Conservation (phyloP, 2,329 filamentous ascomycete genomes). For the Xylariaceae sp. region DNA sequence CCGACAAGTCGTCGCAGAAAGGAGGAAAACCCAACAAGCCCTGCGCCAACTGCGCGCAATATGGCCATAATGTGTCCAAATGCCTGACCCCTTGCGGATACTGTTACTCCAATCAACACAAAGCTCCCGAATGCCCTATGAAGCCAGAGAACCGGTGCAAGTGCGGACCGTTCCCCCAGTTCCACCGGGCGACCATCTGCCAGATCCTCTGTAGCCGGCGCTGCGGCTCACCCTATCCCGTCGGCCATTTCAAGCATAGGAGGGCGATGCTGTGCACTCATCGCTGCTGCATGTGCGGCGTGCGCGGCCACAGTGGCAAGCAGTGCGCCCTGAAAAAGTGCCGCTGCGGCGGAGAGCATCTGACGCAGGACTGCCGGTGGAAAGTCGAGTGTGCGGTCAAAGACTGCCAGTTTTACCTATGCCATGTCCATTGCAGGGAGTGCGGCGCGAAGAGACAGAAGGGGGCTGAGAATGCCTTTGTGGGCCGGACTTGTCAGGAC, state of each 20-base stretch:
- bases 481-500: slow-evolving; percentile 28
- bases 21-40: slow-evolving; percentile 2
- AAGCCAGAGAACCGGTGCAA: slow-evolving; percentile 36
- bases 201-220: slow-evolving; percentile 32
- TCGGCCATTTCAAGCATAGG: slow-evolving; percentile 29
- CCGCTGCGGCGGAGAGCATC: slow-evolving; percentile 34
- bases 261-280: slow-evolving; percentile 36
- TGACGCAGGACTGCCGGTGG: slow-evolving; percentile 39
- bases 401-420: slow-evolving; percentile 33
- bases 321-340: slow-evolving; percentile 34
- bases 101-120: slow-evolving; percentile 32
- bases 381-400: slow-evolving; percentile 33
- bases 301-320: slow-evolving; percentile 34
- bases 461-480: slow-evolving; percentile 26
- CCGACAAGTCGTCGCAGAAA: background rate
- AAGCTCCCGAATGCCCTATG: slow-evolving; percentile 29
- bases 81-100: slow-evolving; percentile 33
- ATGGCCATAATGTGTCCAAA: slow-evolving; percentile 22
- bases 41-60: slow-evolving; percentile 32
- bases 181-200: slow-evolving; percentile 33
- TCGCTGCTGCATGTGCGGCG: slow-evolving; percentile 41
- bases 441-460: slow-evolving; percentile 30
- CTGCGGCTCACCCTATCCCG: slow-evolving; percentile 26
- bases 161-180: slow-evolving; percentile 36
- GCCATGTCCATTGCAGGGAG: slow-evolving; percentile 34